Percentiles rank a stretch among this genome's conserved stretches.
These are phyloP conservation scores for Fusarium caatingaense DNA, from an alignment of 2,329 filamentous ascomycete species.

Conservation along the genomic window DNA sequence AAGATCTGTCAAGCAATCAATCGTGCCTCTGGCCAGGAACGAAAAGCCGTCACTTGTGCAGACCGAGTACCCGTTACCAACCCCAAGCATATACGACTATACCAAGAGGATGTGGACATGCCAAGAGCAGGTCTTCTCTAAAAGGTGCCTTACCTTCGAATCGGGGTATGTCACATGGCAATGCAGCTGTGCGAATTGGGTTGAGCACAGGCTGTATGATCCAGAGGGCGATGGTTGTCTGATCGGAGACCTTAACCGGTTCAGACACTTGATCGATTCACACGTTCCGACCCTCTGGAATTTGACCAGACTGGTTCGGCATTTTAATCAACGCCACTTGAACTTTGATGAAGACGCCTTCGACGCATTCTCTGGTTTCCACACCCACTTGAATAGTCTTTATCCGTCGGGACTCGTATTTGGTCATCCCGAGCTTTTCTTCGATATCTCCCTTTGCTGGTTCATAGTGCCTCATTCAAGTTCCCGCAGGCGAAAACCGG, in stretches of 20 bases:
- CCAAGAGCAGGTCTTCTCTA: neutral
- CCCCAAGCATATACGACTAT: too few relatives aligned
- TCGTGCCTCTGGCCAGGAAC: neutral
- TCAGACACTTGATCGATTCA: too few relatives aligned
- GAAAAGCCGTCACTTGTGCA: too few relatives aligned
- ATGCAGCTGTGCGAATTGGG: neutral
- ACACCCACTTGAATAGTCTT: rapidly evolving
- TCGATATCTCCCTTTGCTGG: neutral
- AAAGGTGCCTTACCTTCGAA: neutral
- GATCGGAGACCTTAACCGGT: too few relatives aligned
- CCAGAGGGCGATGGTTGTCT: too few relatives aligned
- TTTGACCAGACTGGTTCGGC: neutral
- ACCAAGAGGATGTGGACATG: neutral
- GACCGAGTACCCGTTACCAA: too few relatives aligned
- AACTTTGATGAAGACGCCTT: neutral
- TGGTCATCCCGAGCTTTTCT: neutral
- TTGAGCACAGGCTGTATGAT: too few relatives aligned
- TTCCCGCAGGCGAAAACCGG: neutral
- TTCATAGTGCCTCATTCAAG: neutral
- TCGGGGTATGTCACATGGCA: neutral
- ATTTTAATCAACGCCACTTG: neutral
- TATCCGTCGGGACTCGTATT: neutral
- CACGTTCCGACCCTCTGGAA: neutral
- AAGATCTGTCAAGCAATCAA: neutral
- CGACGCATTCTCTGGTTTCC: neutral